phyloP scores from a whole-genome alignment of 2,329 filamentous ascomycete species.

The Elsinoe fawcettii region DNA sequence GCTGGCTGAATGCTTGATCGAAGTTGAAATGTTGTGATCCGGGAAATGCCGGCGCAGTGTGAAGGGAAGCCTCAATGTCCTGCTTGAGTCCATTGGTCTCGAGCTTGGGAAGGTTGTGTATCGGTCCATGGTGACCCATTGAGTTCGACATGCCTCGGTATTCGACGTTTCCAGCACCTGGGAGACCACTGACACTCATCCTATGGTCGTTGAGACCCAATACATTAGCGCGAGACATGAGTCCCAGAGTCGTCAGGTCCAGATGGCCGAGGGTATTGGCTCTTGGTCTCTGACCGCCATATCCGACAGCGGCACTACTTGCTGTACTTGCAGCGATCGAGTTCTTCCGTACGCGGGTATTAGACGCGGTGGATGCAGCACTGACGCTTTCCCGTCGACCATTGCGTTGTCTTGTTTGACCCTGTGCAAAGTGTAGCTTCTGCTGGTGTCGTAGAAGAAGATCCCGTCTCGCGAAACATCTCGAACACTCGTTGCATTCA shows the following conservation, averaged over 20 bases:
- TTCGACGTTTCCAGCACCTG: slow-evolving; percentile 48
- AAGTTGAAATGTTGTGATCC: slow-evolving; percentile 63
- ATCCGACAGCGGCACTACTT: slow-evolving; percentile 42
- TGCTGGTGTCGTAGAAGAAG: slow-evolving; percentile 91
- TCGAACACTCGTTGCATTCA: slow-evolving; percentile 85
- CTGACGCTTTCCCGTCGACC: slow-evolving; percentile 76
- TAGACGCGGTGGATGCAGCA: slow-evolving; percentile 58
- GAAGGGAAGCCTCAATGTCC: slow-evolving; percentile 59
- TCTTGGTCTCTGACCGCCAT: slow-evolving; percentile 67
- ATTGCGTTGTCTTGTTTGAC: slow-evolving; percentile 76
- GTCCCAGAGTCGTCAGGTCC: slow-evolving; percentile 64
- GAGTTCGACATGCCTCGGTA: slow-evolving; percentile 66
- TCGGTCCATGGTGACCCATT: slow-evolving; percentile 57
- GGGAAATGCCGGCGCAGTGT: slow-evolving; percentile 70
- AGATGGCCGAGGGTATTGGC: slow-evolving; percentile 96
- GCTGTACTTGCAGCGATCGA: slow-evolving; percentile 62
- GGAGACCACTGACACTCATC: slow-evolving; percentile 56
- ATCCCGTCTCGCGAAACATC: slow-evolving; percentile 92
- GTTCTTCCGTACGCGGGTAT: slow-evolving; percentile 80
- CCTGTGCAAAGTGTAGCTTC: slow-evolving; percentile 91
- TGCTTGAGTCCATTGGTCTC: slow-evolving; percentile 58
- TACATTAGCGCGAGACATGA: slow-evolving; percentile 24
- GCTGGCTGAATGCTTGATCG: slow-evolving; percentile 59
- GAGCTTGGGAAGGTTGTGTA: slow-evolving; percentile 68
- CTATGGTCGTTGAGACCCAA: slow-evolving; percentile 16